Conservation (phyloP, 2,329 filamentous ascomycete species). For the Microsporum ferrugineum region DNA sequence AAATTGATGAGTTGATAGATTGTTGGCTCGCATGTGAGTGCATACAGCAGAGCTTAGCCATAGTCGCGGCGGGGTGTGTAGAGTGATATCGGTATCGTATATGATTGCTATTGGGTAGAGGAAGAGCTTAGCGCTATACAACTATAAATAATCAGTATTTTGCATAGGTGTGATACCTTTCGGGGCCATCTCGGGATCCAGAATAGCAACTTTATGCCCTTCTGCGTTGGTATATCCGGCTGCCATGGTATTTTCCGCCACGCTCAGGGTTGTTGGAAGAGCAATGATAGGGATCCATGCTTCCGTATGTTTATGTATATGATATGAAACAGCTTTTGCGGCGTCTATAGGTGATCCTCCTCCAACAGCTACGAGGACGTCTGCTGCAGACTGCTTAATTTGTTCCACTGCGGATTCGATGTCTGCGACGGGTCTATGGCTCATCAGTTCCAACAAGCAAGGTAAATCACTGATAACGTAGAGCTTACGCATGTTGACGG, state of each 20-base stretch:
- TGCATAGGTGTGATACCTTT: slow-evolving; percentile 9
- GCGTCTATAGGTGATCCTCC: slow-evolving; percentile 14
- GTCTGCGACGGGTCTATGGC: slow-evolving; percentile 10
- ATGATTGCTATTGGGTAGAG: not conserved
- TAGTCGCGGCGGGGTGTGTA: slow-evolving; percentile 9
- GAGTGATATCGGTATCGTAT: slow-evolving; percentile 10
- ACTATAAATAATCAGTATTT: no score
- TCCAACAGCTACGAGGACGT: slow-evolving; percentile 12
- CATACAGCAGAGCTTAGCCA: slow-evolving; percentile 13
- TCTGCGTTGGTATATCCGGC: slow-evolving; percentile 12
- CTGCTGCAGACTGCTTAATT: slow-evolving; percentile 7
- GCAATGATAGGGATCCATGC: slow-evolving; percentile 11
- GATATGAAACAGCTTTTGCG: slow-evolving; percentile 11
- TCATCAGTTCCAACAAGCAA: not conserved
- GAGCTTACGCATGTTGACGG: slow-evolving; percentile 9
- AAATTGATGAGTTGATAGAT: not conserved
- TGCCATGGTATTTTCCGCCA: slow-evolving; percentile 12
- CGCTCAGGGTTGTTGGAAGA: slow-evolving; percentile 13
- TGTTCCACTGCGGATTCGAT: slow-evolving; percentile 8
- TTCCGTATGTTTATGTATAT: slow-evolving; percentile 9
- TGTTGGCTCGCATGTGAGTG: not conserved
- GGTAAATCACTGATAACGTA: not conserved
- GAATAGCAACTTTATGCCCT: slow-evolving; percentile 13
- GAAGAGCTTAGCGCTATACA: not conserved
- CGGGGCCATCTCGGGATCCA: slow-evolving; percentile 17